Evolutionary conservation across 2,329 filamentous ascomycete species (phyloP).

Genomic region (Neurospora sp.): DNA sequence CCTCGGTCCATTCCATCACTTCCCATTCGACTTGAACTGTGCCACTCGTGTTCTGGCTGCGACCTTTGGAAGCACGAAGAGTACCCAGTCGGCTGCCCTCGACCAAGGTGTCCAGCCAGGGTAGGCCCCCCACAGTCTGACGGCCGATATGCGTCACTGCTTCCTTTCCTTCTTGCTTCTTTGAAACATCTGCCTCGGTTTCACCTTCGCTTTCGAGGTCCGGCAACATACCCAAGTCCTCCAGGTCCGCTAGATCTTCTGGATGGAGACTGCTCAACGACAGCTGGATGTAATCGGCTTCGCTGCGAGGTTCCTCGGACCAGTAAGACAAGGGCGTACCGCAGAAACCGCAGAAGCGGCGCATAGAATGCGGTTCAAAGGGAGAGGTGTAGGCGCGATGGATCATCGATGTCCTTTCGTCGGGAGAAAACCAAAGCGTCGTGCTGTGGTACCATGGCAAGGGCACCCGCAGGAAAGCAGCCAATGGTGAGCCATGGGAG

Average conservation of each 20-base stretch:
- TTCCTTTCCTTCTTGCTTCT: conserved; percentile 18
- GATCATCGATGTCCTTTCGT: conserved; percentile 63
- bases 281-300: conserved; percentile 71
- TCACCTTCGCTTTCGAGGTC: conserved; percentile 21
- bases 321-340: conserved; percentile 79
- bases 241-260: conserved; percentile 62
- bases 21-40: conserved; percentile 70
- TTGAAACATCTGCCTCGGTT: conserved; percentile 18
- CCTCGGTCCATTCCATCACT: conserved; percentile 61
- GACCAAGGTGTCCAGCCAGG: conserved; percentile 80
- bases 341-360: conserved; percentile 86
- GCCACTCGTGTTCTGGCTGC: conserved; percentile 45
- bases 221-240: conserved; percentile 65
- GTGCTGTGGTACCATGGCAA: conserved; percentile 70
- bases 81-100: conserved; percentile 62
- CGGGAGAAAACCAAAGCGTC: conserved; percentile 65
- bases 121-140: conserved; percentile 62
- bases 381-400: conserved; percentile 56
- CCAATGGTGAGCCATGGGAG: conserved; percentile 61
- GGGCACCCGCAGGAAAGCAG: conserved; percentile 75
- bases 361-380: conserved; percentile 48
- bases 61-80: conserved; percentile 48
- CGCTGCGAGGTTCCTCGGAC: conserved; percentile 61
- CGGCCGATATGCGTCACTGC: conserved; percentile 28
- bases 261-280: conserved; percentile 68